Base-by-base conservation (phyloP, 495 filamentous ascomycete genomes). In the Penicillium flavigenum region DNA sequence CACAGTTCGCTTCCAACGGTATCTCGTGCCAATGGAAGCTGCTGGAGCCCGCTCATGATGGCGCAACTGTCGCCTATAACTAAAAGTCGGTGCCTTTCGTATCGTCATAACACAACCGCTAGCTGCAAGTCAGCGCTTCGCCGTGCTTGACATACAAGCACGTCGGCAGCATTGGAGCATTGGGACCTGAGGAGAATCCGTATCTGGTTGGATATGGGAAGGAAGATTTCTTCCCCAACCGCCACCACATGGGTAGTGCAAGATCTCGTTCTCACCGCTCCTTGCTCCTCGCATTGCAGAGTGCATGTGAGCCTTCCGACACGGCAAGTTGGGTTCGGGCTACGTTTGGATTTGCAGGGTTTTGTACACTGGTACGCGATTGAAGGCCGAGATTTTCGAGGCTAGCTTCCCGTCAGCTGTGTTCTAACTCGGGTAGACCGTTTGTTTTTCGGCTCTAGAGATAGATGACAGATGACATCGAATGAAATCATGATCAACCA, bases 1-100 rank as follows among this genome's bases (percentile, higher is more conserved):
- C 70, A 52, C 78, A 80, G 63, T 94, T 96, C 70, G 65, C 68
- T 29, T 65, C 67, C 17, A 83, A 91, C 64, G 75, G 82, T 44
- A 94, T 98, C 65, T 78, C 80, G 16, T 96, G 92, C 73, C 76
- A 83, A 47, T 97, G 92, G 91, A 87, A 87, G 69, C 63, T 98
- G 56, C 80, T 98, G 24, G 88, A 94, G 72, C 92, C 90, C 4
- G 92, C 93, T 0, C 83, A 96, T 59, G 87, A 84, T 8, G 93
- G 93, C 39, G 87, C 90, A 1, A 88, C 81, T 24, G 85, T 95
- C 27, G 51, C 55, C 45, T 57, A 52, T 24, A 58, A 62, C 26
- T 58, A 79, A 72, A 11, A 49, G 26, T 20, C 24, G 47, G 26
- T 36, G 20, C 11, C n/a, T 19, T 44, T 16, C 19, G 14, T 55